Base-by-base conservation (phyloP, 2,329 filamentous ascomycete genomes). In the Beauveria australis region DNA sequence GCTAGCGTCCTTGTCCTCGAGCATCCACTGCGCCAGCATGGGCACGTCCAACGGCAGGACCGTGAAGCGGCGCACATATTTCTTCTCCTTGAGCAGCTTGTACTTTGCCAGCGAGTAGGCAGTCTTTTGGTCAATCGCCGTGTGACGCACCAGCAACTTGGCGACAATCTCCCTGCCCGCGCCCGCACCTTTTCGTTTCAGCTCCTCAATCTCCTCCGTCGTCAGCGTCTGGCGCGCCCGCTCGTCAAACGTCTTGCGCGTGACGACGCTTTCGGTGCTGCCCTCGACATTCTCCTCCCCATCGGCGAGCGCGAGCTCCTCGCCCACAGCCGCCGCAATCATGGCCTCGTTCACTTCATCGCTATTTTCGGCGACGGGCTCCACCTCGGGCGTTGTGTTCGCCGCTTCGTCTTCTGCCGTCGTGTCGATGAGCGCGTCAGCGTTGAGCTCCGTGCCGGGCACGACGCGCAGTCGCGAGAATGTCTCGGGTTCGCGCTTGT, bases 61-160 rank as follows among this genome's bases (percentile, higher is more conserved):
- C 0, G 89, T 91, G 69, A 99, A 97, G 14, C 92, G 82, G 68
- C 89, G 87, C 64, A 97, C 82, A 72, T 96, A 97, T 75, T 99
- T 99, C 71, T 88, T 92, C 65, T 90, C 89, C 77, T 99, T 99
- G 51, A 96, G 81, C 19, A 97, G 78, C 69, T 94, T 96, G 75
- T 99, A 99, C 74, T 99, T 99, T 48, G 93, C 92, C 61, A 97
- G 79, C 2, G 92, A 95, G 70, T 95, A 99, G 0, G 86, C 82
- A 0, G 94, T 97, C 80, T 99, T 99, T 76, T 97, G 89, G 66
- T 96, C 92, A 48, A 99, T 81, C 1, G 88, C 89, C 19, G 89
- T 87, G 73, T 99, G 94, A 48, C 92, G 94, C 33, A 92, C 82
- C 74, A 99, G 83, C 28, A 99, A 85, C 75, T 92, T 96, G n/a